phyloP scores from a whole-genome alignment of 1,139 yeast species.

The Saccharomyces hybrid region DNA sequence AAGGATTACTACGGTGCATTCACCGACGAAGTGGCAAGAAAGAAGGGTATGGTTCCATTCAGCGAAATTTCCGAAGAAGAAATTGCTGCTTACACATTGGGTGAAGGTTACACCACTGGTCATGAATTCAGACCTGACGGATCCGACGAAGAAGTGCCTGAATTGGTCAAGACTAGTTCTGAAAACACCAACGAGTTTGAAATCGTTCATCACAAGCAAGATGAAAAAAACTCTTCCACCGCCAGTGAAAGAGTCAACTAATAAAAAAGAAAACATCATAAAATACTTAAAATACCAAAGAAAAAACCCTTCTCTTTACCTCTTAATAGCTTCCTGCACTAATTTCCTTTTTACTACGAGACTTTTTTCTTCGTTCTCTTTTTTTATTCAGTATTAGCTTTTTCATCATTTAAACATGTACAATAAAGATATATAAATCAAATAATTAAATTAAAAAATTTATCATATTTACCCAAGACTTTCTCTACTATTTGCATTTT shows the following conservation, averaged over 20 bases:
- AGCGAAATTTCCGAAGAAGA: conserved; percentile 27
- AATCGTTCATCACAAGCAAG: not conserved
- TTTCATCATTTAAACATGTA: not conserved
- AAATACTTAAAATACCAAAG: not conserved
- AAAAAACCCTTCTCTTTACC: not conserved
- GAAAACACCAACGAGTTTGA: conserved; percentile 4
- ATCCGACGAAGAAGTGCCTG: not conserved
- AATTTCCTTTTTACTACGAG: not conserved
- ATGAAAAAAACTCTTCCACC: not conserved
- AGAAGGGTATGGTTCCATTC: conserved; percentile 30
- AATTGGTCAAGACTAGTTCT: conserved; percentile 5
- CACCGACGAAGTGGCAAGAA: conserved; percentile 32
- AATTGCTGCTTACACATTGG: conserved; percentile 10
- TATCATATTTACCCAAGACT: not conserved
- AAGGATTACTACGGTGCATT: conserved; percentile 37
- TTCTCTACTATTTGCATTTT: too few species aligned
- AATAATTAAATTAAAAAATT: not conserved
- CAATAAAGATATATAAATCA: not conserved
- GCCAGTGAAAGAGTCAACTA: not conserved
- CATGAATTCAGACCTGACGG: conserved; percentile 1
- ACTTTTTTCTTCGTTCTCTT: not conserved
- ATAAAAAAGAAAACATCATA: not conserved
- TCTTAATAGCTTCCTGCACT: not conserved
- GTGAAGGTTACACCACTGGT: not conserved
- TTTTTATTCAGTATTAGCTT: not conserved